phyloP scores from a whole-genome alignment of 129 eudicot genomes.

The Escallonia herrerae region DNA sequence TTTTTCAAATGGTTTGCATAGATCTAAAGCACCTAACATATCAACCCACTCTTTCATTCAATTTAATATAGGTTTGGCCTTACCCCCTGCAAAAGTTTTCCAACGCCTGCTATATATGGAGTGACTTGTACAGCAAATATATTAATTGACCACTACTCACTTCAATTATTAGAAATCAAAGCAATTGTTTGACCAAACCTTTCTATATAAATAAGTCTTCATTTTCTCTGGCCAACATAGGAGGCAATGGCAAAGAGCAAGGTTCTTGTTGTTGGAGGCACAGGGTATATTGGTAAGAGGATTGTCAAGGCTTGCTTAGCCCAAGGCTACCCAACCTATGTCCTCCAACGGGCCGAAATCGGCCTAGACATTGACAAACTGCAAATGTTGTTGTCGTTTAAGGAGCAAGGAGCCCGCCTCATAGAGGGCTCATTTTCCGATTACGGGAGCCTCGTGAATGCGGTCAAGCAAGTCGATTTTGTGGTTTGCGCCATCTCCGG shows the following conservation, averaged over 20 bases:
- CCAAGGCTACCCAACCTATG: neutral
- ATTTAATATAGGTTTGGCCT: too few species aligned
- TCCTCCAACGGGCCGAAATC: neutral
- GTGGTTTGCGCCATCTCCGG: conserved; percentile 25
- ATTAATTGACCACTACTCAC: too few species aligned
- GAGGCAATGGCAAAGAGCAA: conserved; percentile 29
- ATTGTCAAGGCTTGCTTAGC: conserved; percentile 41
- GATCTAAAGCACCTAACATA: too few species aligned
- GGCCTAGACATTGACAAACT: neutral
- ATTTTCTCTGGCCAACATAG: too few species aligned
- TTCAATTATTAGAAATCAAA: too few species aligned
- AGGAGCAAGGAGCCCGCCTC: neutral
- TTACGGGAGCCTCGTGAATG: neutral
- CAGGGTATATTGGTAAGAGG: conserved; percentile 37
- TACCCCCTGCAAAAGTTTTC: too few species aligned
- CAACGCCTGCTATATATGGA: too few species aligned
- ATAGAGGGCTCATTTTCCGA: neutral
- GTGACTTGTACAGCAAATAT: too few species aligned
- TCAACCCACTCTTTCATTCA: too few species aligned
- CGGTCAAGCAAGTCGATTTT: neutral
- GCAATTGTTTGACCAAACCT: too few species aligned
- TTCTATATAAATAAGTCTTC: too few species aligned
- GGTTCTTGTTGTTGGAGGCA: conserved; percentile 44
- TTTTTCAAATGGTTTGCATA: too few species aligned
- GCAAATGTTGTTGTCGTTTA: neutral